Base-by-base conservation (phyloP, 257 asterid genomes). In the Osmanthus fragrans region DNA sequence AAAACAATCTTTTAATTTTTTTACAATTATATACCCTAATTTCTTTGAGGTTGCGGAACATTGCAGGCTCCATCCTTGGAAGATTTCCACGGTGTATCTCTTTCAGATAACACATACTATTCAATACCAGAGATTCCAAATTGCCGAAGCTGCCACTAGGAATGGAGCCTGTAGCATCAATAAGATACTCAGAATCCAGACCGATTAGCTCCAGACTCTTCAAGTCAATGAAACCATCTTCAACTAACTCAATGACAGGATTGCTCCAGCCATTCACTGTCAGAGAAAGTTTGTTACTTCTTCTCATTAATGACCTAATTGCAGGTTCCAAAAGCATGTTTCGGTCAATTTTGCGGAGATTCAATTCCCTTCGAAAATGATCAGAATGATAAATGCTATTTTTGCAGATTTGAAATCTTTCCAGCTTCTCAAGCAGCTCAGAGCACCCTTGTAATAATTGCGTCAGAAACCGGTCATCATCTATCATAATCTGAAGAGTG, bases 31-130 rank as follows among this genome's bases (percentile, higher is more conserved):
- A 1, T 15, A 68, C 13, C 0, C 9, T 8, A 29, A 76, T 47
- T 51, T 3, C 12, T 9, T 9, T 76, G 16, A 76, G 80, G 49
- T 68, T 68, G 15, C 36, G 40, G 34, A 76, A 51, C 47, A n/a
- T 34, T 67, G 80, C 67, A 16, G 19, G 75, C 49, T 47, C 49
- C 74, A 76, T 29, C 19, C 49, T 25, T 29, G 67, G 74, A 29
- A 67, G 8, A 5, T 51, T 51, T 5, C 7, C 60, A 51, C 18
- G 18, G 60, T 21, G 18, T 4, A 51, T 51, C 60, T 16, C 60
- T 18, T 51, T 51, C 23, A 51, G 60, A 18, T 19, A 1, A 5
- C 0, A 8, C 21, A 51, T 15, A 16, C 0, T 0, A 0, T 0
- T 1, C 23, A 51, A 51, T 4, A 0, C 1, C 21, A 51, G 21